Conservation (phyloP, 257 asterid genomes). For the Scutellaria baicalensis region DNA sequence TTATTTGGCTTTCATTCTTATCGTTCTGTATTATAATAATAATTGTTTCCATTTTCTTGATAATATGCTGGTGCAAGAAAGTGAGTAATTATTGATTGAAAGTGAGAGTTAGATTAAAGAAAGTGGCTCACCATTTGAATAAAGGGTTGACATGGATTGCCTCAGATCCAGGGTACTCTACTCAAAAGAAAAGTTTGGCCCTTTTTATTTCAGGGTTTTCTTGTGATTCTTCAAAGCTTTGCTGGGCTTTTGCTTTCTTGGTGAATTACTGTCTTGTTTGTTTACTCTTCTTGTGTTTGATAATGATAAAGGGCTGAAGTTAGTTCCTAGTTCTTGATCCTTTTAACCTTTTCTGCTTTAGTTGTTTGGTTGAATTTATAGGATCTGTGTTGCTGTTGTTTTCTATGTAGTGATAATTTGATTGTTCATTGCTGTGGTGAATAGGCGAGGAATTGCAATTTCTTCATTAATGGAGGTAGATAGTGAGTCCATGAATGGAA, state of each 20-base stretch:
- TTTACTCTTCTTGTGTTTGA: conserved; percentile 21
- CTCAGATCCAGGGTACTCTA: conserved; percentile 88
- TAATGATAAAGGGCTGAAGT: conserved; percentile 24
- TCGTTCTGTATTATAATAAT: background rate
- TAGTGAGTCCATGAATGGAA: conserved; percentile 18
- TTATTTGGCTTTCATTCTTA: background rate
- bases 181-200: conserved; percentile 25
- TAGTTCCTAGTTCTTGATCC: conserved; percentile 18
- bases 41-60: conserved; percentile 11
- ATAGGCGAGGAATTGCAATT: too few species aligned
- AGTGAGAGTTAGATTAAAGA: conserved; percentile 24
- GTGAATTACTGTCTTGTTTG: conserved; percentile 24
- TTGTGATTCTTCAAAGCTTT: conserved; percentile 60
- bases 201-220: conserved; percentile 55
- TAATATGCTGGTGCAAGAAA: conserved; percentile 13
- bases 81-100: conserved; percentile 33
- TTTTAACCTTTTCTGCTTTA: background rate
- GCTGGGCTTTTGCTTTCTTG: conserved; percentile 21
- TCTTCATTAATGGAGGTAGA: conserved; percentile 14
- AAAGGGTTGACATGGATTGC: conserved; percentile 65
- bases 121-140: conserved; percentile 31
- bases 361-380: conserved; percentile 34
- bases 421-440: too few species aligned
- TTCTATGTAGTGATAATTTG: background rate
- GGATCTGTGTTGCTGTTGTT: conserved; percentile 19